Evolutionary conservation across 108 stramenopile genomes (phyloP), one percentile per base, ranked within the genome.

Genomic region (Phaeodactylum tricornutum): DNA sequence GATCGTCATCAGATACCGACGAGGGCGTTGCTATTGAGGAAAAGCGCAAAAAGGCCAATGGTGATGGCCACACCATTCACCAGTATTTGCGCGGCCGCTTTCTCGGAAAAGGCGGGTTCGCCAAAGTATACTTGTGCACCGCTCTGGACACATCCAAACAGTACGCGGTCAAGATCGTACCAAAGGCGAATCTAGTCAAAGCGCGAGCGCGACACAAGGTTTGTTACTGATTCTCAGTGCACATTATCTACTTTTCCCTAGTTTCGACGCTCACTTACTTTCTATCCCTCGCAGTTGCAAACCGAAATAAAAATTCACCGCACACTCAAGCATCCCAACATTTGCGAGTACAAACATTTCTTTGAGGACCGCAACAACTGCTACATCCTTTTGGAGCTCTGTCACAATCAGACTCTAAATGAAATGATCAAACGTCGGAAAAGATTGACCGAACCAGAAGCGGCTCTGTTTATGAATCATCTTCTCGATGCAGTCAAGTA

Each of bases 251-350:
- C 22, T 23, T n/a, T 16, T 2, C n/a, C n/a, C n/a, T n/a, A n/a
- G n/a, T n/a, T n/a, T n/a, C n/a, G n/a, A n/a, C n/a, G n/a, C n/a
- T 40, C 39, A 17, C 2, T 50, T 47, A 29, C n/a, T 0, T 40
- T 12, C 32, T 37, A 22, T 40, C 22, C 30, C 42, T 33, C 42
- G 26, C 43, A 97, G 92, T 82, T 98, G n/a, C 89, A 95, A 75
- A 84, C 92, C 26, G 98, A 99, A 62, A 97, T 99, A 67, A 94
- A 92, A 50, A 95, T 99, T 46, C 98, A 99, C 62, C 82, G 96
- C 2, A 74, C 77, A 6, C 75, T 99, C 49, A 87, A 89, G 49
- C 98, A 99, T 58, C 55, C 63, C 14, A 57, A 93, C 38, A 72
- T 99, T 40, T 96, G 96, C 20, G 79, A 90, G 29, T 97, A 95